Percentiles rank a stretch among this genome's conserved stretches.
These are phyloP conservation scores for Myxozyma mucilagina DNA, from an alignment of 805 yeast genomes.

Conservation along the genomic window DNA sequence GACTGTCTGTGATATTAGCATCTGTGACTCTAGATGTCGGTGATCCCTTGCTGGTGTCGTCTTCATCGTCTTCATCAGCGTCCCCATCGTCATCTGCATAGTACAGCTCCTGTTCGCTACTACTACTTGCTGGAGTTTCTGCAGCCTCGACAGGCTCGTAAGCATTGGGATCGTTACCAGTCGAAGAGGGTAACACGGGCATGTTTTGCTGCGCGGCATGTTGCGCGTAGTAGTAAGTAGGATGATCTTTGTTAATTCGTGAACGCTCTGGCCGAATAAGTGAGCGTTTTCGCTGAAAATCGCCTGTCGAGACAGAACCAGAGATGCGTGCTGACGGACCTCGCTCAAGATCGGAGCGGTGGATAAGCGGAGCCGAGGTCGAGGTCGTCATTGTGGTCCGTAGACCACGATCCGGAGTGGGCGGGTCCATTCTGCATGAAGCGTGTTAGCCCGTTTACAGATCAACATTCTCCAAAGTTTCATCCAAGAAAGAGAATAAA, in stretches of 20 bases:
- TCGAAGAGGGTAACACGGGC: conserved; percentile 64
- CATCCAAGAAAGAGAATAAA: too few species aligned
- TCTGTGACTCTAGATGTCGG: conserved; percentile 12
- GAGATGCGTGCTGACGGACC: conserved; percentile 11
- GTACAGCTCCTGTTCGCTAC: conserved; percentile 4
- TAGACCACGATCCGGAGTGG: conserved; percentile 7
- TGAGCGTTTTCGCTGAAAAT: conserved; percentile 55
- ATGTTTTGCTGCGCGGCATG: conserved; percentile 65
- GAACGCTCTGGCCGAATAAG: conserved; percentile 85
- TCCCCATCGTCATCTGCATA: not conserved
- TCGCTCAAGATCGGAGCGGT: conserved; percentile 14
- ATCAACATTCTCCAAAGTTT: too few species aligned
- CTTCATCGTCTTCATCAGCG: conserved; percentile 18
- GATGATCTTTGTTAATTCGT: conserved; percentile 62
- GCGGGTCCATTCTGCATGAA: conserved; percentile 4
- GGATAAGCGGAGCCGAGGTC: conserved; percentile 23
- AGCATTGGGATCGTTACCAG: conserved; percentile 65
- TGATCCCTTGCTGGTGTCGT: conserved; percentile 18
- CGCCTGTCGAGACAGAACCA: conserved; percentile 22
- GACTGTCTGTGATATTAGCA: not conserved
- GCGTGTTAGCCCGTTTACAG: too few species aligned
- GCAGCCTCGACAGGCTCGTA: conserved; percentile 11
- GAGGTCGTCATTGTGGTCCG: conserved; percentile 17
- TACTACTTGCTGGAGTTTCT: not conserved
- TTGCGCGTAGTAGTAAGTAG: conserved; percentile 75